Conservation (phyloP, 805 yeast species). For the Saturnispora bothae region DNA sequence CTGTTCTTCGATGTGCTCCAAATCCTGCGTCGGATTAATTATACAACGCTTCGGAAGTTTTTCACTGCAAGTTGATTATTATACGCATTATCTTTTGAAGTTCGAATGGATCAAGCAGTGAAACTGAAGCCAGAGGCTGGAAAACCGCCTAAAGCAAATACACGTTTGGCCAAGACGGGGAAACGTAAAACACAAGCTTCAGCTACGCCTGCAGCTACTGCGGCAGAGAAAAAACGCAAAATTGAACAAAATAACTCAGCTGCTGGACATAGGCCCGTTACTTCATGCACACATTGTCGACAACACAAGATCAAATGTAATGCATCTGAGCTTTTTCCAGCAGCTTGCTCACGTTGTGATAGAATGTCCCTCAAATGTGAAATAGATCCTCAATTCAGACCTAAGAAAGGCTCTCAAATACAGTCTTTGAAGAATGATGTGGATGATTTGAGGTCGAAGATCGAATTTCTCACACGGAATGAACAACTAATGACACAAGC, state of each 20-base stretch:
- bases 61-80: no score
- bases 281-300: constrained; percentile 88
- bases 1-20: no score
- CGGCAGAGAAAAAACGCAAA: background rate
- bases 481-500: constrained; percentile 62
- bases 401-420: constrained; percentile 84
- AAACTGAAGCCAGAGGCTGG: background rate
- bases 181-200: background rate
- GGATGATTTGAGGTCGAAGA: constrained; percentile 64
- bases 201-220: background rate
- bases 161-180: background rate
- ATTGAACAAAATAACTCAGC: constrained; percentile 8
- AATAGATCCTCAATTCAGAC: constrained; percentile 84
- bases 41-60: no score
- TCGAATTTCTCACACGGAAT: constrained; percentile 54
- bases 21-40: no score
- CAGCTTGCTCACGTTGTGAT: constrained; percentile 74
- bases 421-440: constrained; percentile 78
- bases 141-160: background rate
- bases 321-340: constrained; percentile 74
- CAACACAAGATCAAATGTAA: constrained; percentile 92
- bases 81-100: no score
- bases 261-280: constrained; percentile 74
- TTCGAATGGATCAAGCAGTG: background rate
- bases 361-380: constrained; percentile 73